Base-by-base conservation (phyloP, 2,329 filamentous ascomycete species). In the Camillea tinctor region DNA sequence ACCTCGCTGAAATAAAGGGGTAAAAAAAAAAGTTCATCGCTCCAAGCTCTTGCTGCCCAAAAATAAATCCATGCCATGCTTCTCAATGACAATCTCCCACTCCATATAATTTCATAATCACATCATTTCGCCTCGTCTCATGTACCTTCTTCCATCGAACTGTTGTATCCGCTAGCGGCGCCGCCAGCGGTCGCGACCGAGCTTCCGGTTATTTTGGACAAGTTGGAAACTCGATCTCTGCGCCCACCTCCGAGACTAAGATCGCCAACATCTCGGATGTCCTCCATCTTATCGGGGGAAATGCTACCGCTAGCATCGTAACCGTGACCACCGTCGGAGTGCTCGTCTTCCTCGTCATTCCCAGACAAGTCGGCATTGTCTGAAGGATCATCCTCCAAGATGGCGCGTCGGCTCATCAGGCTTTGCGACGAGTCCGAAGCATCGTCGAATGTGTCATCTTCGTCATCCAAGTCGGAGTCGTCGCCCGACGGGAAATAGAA, bases 191-290 rank as follows among this genome's bases (percentile, higher is more conserved):
- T 90, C 21, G 89, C 87, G 23, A 88, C 72, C 1, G 92, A 91
- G 79, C 96, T 96, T 63, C 92, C 92, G 63, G 95, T 91, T 84
- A 88, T 90, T 50, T 91, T 94, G 68, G 95, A 91, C 64, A 94
- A 80, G 63, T 82, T 89, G 7, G 89, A 88, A 24, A 94, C 79
- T 72, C 93, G 90, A 22, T 92, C 88, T 58, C 83, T 80, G 68
- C 93, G 91, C 57, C 88, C 88, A 36, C 87, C 75, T 80, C 92
- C 86, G 4, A 57, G 50, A 4, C 53, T 59, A 64, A 93, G 79
- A 65, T 92, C 85, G 75, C 90, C 90, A 89, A 89, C 93, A 71
- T 84, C 87, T 57, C 88, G 81, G 67, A 94, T 79, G 72, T 93
- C 79, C 73, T 85, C 85, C 54, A 88, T 81, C 59, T 90, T 84